Evolutionary conservation across 1,284 basidiomycete genomes (phyloP).

Genomic region (Leccinum angustisporum): DNA sequence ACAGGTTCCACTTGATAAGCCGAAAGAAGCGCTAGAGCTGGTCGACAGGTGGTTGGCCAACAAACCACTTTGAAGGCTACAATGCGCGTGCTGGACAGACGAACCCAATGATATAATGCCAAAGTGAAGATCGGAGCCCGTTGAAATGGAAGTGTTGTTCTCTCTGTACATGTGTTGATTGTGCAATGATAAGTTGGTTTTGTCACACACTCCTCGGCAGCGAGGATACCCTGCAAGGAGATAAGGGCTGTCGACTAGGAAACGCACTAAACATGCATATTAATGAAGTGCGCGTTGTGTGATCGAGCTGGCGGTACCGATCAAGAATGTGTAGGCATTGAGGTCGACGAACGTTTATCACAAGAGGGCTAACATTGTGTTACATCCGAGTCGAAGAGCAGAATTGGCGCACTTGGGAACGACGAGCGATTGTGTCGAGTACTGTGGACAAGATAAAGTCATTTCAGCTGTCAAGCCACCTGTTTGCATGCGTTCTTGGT

Average conservation of each 20-base stretch:
- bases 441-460: background rate
- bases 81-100: background rate
- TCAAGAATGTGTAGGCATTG: constrained; percentile 13
- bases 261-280: background rate
- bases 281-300: background rate
- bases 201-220: background rate
- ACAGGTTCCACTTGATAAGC: constrained; percentile 60
- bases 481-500: background rate
- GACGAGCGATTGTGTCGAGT: background rate
- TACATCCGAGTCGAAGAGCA: constrained; percentile 7
- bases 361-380: background rate
- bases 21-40: constrained; percentile 49
- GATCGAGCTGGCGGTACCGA: background rate
- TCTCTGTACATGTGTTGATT: background rate
- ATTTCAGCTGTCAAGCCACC: background rate
- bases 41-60: constrained; percentile 50
- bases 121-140: background rate
- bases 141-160: background rate
- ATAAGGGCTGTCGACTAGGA: background rate
- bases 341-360: constrained; percentile 4
- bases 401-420: constrained; percentile 11
- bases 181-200: background rate
- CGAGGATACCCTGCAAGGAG: background rate
- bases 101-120: background rate
- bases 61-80: constrained; percentile 24